These are phyloP conservation scores for Toxicodendron radicans DNA, from an alignment of 345 rosid species.

Conservation along the genomic window DNA sequence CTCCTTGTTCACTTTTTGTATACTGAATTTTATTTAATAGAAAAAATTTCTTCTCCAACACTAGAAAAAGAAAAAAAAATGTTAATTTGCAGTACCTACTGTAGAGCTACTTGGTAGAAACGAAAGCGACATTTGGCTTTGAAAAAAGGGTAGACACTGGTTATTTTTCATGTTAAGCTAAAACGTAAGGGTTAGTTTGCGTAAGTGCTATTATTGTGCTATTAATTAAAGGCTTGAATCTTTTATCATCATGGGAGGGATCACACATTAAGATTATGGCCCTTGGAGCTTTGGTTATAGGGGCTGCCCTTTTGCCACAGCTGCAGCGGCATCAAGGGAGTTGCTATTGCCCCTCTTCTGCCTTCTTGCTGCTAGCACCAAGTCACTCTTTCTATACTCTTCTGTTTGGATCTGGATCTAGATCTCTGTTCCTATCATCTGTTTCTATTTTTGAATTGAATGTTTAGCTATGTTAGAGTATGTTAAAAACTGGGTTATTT, in stretches of 20 bases:
- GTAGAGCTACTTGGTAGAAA: not conserved
- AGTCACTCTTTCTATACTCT: not conserved
- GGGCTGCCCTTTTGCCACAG: not conserved
- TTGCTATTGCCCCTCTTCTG: too few species aligned
- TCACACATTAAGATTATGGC: not conserved
- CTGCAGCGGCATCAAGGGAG: not conserved
- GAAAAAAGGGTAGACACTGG: not conserved
- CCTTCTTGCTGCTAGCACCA: not conserved
- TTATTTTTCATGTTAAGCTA: not conserved
- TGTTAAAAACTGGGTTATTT: not conserved
- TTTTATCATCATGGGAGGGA: too few species aligned
- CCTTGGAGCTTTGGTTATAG: not conserved
- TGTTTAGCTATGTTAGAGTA: not conserved
- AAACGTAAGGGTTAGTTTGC: not conserved
- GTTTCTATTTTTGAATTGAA: not conserved
- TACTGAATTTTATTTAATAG: too few species aligned
- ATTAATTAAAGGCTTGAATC: not conserved
- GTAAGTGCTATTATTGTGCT: not conserved
- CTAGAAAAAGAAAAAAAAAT: too few species aligned
- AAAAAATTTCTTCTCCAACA: too few species aligned
- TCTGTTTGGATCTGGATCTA: not conserved
- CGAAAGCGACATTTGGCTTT: not conserved
- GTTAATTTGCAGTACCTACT: too few species aligned
- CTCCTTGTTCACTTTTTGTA: too few species aligned
- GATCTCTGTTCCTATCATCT: not conserved